phyloP scores from a whole-genome alignment of 176 grass and related monocot genomes.

The Cenchrus fungigraminus region DNA sequence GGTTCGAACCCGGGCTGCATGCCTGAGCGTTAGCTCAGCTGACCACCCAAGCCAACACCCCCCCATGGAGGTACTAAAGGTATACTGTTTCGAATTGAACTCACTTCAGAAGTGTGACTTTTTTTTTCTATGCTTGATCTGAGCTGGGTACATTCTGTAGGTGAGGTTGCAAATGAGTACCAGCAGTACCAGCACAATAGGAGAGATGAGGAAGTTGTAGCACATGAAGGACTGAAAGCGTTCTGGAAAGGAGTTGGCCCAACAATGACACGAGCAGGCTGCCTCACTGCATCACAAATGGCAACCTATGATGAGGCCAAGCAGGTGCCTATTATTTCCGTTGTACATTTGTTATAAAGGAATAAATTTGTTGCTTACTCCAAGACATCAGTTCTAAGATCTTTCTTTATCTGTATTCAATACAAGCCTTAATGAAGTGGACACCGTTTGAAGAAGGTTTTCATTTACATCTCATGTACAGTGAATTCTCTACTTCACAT shows the following conservation, averaged over 20 bases:
- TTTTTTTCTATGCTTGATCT: conserved; percentile 17
- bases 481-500: conserved; percentile 43
- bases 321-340: conserved; percentile 45
- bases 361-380: not conserved
- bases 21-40: too few species aligned
- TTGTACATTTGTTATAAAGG: not conserved
- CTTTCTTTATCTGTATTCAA: conserved; percentile 21
- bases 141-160: conserved; percentile 45
- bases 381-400: not conserved
- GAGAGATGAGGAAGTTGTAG: conserved; percentile 70
- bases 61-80: conserved; percentile 89
- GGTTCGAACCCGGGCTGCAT: too few species aligned
- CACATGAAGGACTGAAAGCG: conserved; percentile 73
- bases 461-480: conserved; percentile 94
- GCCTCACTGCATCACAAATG: conserved; percentile 93
- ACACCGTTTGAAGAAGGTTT: conserved; percentile 85
- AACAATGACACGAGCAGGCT: conserved; percentile 90
- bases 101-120: conserved; percentile 19
- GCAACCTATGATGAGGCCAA: conserved; percentile 96
- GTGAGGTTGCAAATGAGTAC: conserved; percentile 88
- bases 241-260: conserved; percentile 99
- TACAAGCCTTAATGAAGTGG: conserved; percentile 82
- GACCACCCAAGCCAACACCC: too few species aligned
- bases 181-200: conserved; percentile 55
- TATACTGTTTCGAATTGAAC: conserved; percentile 35